Evolutionary conservation across 2,329 filamentous ascomycete species (phyloP), one percentile per base, ranked within the genome.

Genomic region (Fusarium sp.): DNA sequence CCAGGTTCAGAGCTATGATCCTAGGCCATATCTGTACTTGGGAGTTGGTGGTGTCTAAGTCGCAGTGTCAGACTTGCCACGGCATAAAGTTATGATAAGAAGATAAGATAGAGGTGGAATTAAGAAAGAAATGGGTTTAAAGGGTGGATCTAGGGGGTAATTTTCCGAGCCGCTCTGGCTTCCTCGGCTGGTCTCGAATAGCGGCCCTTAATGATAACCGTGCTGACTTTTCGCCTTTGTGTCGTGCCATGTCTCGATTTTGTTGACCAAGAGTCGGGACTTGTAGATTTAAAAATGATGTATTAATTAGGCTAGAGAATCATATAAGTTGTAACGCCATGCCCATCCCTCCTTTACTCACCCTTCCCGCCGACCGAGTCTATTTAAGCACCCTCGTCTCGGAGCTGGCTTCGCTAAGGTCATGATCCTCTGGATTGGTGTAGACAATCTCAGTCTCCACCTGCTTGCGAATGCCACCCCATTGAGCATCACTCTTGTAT

Each of bases 401-500:
- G 8, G 56, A 59, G 13, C 56, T 59, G 13, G 56, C 56, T 16
- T 59, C 56, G 6, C 56, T 59, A 16, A 59, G 16, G 9, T 68
- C 62, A 32, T 10, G 56, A 57, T 41, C 66, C 20, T 60, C 65
- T 4, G 64, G 41, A 9, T 37, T 48, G 2, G 63, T 54, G 32
- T 56, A 74, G 8, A 72, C 65, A 5, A 74, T 20, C n/a, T 59
- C n/a, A 0, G 72, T 75, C 14, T 75, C 71, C 5, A 69, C 68
- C 30, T 70, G 52, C 37, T 75, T 75, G 3, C 62, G 23, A 13
- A 75, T 75, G 0, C 70, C 64, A 56, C 59, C 66, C 66, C 72
- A 74, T 16, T 64, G 52, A 2, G 63, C 3, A 11, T 16, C 50
- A 1, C 5, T 27, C n/a, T 27, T 7, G 6, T 35, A 58, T 0